Percentiles rank a stretch among this genome's conserved stretches.
Conservation (phyloP, 345 rosid genomes). For the Corymbia maculata region DNA sequence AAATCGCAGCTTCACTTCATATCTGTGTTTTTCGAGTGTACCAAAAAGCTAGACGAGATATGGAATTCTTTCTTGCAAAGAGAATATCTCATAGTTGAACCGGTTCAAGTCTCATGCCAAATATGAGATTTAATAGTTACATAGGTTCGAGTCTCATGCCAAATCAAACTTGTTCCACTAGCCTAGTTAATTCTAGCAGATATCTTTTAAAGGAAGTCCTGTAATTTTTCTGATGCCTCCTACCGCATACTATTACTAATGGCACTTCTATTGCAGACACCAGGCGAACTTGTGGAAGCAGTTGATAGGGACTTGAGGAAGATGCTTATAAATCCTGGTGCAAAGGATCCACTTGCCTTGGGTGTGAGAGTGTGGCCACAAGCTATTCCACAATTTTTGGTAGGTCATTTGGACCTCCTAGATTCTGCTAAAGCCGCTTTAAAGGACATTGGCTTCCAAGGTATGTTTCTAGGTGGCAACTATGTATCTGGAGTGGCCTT, state of each 20-base stretch:
- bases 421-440: slow-evolving; percentile 55
- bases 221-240: neutral
- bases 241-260: neutral
- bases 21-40: neutral
- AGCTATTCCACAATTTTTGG: slow-evolving; percentile 91
- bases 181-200: neutral
- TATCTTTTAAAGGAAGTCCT: neutral
- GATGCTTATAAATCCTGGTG: slow-evolving; percentile 74
- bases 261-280: slow-evolving; percentile 26
- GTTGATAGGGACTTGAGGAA: slow-evolving; percentile 85
- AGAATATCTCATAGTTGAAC: neutral
- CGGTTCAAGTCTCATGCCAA: neutral
- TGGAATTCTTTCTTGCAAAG: neutral
- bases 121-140: neutral
- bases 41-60: neutral
- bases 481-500: slow-evolving; percentile 83
- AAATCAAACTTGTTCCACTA: neutral
- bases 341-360: slow-evolving; percentile 58
- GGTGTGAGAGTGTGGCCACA: slow-evolving; percentile 87
- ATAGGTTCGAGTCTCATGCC: neutral
- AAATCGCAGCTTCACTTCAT: neutral
- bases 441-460: slow-evolving; percentile 39
- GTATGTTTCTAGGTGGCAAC: slow-evolving; percentile 75
- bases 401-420: slow-evolving; percentile 72
- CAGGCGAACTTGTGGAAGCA: slow-evolving; percentile 69